Evolutionary conservation across 306 rosid genomes (phyloP).

Genomic region (Gillenia trifoliata): DNA sequence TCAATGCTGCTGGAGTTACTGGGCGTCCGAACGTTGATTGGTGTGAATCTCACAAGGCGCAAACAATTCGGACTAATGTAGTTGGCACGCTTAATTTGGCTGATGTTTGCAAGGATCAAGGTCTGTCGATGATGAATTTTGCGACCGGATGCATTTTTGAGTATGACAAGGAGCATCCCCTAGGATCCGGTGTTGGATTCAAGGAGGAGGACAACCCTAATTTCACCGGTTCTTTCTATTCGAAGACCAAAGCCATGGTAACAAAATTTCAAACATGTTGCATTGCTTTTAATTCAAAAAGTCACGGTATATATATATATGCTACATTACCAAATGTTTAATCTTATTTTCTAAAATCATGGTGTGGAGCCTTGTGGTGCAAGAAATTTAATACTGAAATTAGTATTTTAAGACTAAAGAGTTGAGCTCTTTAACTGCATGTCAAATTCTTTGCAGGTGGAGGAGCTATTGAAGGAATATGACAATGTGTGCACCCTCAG

Average conservation of each 20-base stretch:
- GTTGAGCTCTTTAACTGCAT: too few species aligned
- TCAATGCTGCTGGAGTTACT: slow-evolving; percentile 69
- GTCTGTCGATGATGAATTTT: slow-evolving; percentile 55
- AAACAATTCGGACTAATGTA: slow-evolving; percentile 60
- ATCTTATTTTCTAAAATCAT: not conserved
- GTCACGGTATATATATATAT: not conserved
- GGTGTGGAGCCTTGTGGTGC: too few species aligned
- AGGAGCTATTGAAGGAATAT: slow-evolving; percentile 50
- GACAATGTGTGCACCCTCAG: slow-evolving; percentile 60
- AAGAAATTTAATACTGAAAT: too few species aligned
- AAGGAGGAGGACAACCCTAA: slow-evolving; percentile 71
- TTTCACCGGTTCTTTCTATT: slow-evolving; percentile 62
- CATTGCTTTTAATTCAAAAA: not conserved
- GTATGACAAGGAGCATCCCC: slow-evolving; percentile 50
- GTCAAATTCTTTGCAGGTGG: slow-evolving; percentile 38
- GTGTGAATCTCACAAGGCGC: slow-evolving; percentile 66
- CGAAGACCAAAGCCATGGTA: slow-evolving; percentile 79
- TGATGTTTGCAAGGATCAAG: slow-evolving; percentile 55
- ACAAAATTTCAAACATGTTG: slow-evolving; percentile 1
- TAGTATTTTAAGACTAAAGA: too few species aligned
- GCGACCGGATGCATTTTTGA: slow-evolving; percentile 82
- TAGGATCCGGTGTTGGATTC: slow-evolving; percentile 61
- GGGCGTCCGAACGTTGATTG: slow-evolving; percentile 80
- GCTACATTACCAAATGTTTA: not conserved
- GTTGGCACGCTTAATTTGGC: slow-evolving; percentile 59